Evolutionary conservation across 345 rosid genomes (phyloP), one percentile per base, ranked within the genome.

Genomic region (Trapa bicornis): DNA sequence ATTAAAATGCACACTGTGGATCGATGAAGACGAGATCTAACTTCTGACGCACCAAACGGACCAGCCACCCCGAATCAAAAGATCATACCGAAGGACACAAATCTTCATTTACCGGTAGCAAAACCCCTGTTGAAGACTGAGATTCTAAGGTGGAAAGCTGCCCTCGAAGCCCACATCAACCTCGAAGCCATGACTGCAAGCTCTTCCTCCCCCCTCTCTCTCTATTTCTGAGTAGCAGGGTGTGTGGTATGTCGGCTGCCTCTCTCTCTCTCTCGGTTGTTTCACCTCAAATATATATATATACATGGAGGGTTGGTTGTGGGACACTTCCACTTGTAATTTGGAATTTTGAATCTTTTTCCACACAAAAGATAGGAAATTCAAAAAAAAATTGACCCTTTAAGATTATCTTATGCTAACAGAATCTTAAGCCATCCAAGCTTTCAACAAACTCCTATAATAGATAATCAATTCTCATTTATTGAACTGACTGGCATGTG

Each of bases 161-260:
- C 95, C 76, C 86, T 88, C 54, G 99, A 89, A 64, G 97, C 92
- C 97, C 95, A 91, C 79, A 93, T 76, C 75, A 79, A 65, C 69
- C 87, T 78, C 5, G 85, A 80, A 48, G 99, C 96, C 99, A 90
- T 87, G 41, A 36, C 22, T 16, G 10, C 0, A 48, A 57, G 39
- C 37, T 39, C 37, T 53, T 32, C 22, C 61, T 35, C 61, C 15
- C 7, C 47, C 15, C 11, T 43, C 62, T 38, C 36, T 57, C 62
- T 57, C 62, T n/a, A 33, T 9, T 11, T 1, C 22, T 36, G 8
- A 11, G 17, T 16, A n/a, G 60, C 60, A 54, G 29, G 32, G n/a
- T 22, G 58, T 6, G 15, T 53, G 58, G 2, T 53, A 29, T 15
- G 58, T 4, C 58, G 58, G 58, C 58, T 29, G 6, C n/a, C 58